These are phyloP conservation scores for Suillus placidus DNA, from an alignment of 768 basidiomycete species.

Conservation along the genomic window DNA sequence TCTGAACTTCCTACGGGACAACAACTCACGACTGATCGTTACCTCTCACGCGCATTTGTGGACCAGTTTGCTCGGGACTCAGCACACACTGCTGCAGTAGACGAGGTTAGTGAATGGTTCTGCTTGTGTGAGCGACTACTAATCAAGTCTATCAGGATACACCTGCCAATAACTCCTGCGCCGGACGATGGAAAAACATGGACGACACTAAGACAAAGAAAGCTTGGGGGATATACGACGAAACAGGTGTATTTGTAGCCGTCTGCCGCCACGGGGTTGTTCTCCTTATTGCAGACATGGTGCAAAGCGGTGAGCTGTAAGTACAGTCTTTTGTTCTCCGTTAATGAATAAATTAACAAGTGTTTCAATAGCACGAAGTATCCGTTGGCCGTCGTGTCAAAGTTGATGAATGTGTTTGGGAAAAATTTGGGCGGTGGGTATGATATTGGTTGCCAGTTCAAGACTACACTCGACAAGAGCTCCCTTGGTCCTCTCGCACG, in stretches of 20 bases:
- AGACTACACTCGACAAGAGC: background rate
- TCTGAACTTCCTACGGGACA: background rate
- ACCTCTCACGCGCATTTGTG: background rate
- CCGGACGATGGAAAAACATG: background rate
- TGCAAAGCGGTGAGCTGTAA: background rate
- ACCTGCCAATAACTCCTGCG: background rate
- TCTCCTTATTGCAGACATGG: background rate
- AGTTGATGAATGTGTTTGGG: background rate
- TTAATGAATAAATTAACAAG: background rate
- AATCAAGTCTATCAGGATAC: background rate
- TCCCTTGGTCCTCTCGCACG: background rate
- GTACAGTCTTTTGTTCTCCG: background rate
- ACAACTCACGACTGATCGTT: slow-evolving; percentile 6
- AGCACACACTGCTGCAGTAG: background rate
- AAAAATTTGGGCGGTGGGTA: background rate
- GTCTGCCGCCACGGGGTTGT: background rate
- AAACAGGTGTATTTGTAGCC: background rate
- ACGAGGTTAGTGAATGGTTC: background rate
- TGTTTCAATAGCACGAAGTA: background rate
- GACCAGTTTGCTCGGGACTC: background rate
- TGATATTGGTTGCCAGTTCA: background rate
- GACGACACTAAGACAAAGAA: background rate
- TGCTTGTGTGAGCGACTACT: no score
- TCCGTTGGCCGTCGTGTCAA: background rate
- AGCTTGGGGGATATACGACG: background rate